phyloP scores from a whole-genome alignment of 768 basidiomycete genomes.

The Boletus pseudo-olivaceus region DNA sequence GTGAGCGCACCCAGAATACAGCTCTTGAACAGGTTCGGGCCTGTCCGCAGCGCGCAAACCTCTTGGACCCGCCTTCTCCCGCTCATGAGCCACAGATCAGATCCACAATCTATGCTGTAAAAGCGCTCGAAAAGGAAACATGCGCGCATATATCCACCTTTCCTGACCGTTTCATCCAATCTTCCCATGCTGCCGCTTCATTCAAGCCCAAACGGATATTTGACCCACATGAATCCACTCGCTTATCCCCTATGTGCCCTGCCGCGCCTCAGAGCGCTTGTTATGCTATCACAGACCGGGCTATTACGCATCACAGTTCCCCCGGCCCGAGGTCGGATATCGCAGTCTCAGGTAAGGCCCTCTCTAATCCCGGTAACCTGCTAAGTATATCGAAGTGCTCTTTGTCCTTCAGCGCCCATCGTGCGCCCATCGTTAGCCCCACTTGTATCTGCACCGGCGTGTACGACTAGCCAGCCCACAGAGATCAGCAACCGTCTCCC shows the following conservation, averaged over 20 bases:
- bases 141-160: constrained; percentile 16
- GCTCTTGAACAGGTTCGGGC: too few species aligned
- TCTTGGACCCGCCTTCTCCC: not conserved
- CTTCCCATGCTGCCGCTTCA: not conserved
- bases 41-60: not conserved
- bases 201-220: not conserved
- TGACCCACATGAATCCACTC: not conserved
- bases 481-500: not conserved
- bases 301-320: constrained; percentile 3
- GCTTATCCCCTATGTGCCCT: constrained; percentile 6
- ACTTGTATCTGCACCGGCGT: not conserved
- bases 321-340: not conserved
- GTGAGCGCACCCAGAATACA: not conserved
- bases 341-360: constrained; percentile 14
- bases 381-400: constrained; percentile 6
- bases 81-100: not conserved
- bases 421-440: not conserved
- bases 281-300: not conserved
- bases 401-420: constrained; percentile 4
- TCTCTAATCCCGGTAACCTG: not conserved
- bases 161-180: not conserved
- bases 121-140: not conserved
- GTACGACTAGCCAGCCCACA: not conserved
- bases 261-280: not conserved
- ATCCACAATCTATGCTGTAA: not conserved